Base-by-base conservation (phyloP, 2,329 filamentous ascomycete genomes). In the Penicillium olsonii region DNA sequence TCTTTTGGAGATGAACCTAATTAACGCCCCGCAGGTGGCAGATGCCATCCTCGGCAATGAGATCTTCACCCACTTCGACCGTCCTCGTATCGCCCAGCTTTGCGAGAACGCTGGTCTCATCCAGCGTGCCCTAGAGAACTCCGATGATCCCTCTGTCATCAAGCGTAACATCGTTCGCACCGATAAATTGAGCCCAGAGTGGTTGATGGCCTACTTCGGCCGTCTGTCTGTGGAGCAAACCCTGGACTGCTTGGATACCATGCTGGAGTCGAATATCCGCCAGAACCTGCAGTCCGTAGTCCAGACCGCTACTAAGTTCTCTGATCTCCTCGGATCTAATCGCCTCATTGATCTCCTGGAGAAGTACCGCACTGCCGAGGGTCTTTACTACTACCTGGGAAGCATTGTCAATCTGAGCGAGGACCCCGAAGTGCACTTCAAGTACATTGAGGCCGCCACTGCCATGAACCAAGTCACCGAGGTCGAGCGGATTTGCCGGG, bases 61-160 rank as follows among this genome's bases (percentile, higher is more conserved):
- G 64, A 96, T 99, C 88, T 97, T 99, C 75, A 91, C 91, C 0
- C 85, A 99, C 75, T 99, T 96, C 66, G 94, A 99, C 75, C 95
- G 90, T 77, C 76, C 85, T 38, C 87, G 91, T 56, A 89, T 99
- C 71, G 90, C 92, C 19, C 83, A 87, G 58, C 82, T 99, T 46
- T 99, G 94, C 69, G 94, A 99, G 76, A 88, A 95, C 69, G 92
- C 92, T 44, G 91, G 92, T 44, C 83, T 99, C 47, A 82, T 83
- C 57, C 88, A 92, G 66, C 88, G 88, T 73, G 94, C 94, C 18
- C 73, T 99, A 55, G 95, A 99, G 76, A 90, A 96, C 61, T 96
- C 95, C 62, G 91, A 97, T 64, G 92, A 97, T 63, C 86, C 91
- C 5, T 85, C 85, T 20, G 84, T 88, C 14, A 87, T 99, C 73